A percentile compares a stretch with the other conserved stretches of the same genome.
Conservation (phyloP, 495 filamentous ascomycete species). For the Sphaerosporella brunnea region DNA sequence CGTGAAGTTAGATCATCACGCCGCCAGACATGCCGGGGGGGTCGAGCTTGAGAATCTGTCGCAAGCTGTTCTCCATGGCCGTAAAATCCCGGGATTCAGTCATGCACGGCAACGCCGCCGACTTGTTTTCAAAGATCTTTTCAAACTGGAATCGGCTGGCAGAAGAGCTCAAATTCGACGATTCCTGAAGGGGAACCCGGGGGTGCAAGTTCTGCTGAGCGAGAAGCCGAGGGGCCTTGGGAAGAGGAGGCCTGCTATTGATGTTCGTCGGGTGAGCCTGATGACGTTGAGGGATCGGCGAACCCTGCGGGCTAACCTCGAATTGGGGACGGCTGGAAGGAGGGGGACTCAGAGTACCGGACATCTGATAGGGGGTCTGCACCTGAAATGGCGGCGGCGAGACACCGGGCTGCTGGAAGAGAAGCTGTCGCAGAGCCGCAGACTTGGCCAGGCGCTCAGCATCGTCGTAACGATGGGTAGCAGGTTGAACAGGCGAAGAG, state of each 20-base stretch:
- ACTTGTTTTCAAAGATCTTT: conserved; percentile 16
- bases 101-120: conserved; percentile 3
- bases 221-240: background rate
- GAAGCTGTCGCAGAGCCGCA: background rate
- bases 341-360: background rate
- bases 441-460: conserved; percentile 10
- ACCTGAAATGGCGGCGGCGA: no score
- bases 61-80: conserved; percentile 24
- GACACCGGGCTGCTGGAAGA: conserved; percentile 1
- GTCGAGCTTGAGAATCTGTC: conserved; percentile 19
- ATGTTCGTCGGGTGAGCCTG: background rate
- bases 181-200: background rate
- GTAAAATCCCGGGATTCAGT: conserved; percentile 11
- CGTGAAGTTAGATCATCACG: conserved; percentile 16
- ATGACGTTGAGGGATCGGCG: background rate
- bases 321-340: background rate
- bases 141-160: conserved; percentile 12
- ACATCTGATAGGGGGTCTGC: background rate
- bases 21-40: background rate
- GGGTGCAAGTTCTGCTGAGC: background rate
- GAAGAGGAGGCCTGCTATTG: background rate
- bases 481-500: conserved; percentile 6
- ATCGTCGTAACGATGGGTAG: conserved; percentile 6
- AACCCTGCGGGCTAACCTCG: background rate
- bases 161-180: background rate